Evolutionary conservation across 768 basidiomycete genomes (phyloP).

Genomic region (Lactifluus hygrophoroides): DNA sequence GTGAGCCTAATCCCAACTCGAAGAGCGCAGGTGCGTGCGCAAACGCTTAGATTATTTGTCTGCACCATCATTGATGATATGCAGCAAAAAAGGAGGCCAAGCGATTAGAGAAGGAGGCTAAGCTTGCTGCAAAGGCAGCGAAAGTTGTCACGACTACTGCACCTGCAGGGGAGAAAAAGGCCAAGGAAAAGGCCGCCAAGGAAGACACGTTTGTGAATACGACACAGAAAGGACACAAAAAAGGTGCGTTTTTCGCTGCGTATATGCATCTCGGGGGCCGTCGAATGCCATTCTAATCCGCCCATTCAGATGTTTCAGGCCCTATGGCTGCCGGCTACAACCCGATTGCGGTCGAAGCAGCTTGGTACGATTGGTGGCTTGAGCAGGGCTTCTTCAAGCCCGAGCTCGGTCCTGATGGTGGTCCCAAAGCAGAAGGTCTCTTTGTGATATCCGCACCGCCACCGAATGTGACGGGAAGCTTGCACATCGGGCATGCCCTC

Average conservation of each 20-base stretch:
- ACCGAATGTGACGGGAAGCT: conserved; percentile 91
- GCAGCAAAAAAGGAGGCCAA: conserved; percentile 87
- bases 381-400: conserved; percentile 88
- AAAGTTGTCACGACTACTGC: conserved; percentile 36
- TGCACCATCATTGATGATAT: not conserved
- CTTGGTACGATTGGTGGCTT: conserved; percentile 99
- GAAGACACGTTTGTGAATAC: conserved; percentile 78
- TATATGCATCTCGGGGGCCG: not conserved
- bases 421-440: conserved; percentile 40
- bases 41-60: not conserved
- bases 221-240: conserved; percentile 88
- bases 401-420: conserved; percentile 46
- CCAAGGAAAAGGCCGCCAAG: conserved; percentile 69
- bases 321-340: conserved; percentile 94
- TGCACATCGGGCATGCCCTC: conserved; percentile 94
- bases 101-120: conserved; percentile 69
- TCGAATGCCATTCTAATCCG: no score
- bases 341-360: conserved; percentile 86
- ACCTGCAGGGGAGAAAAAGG: conserved; percentile 53
- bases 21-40: conserved; percentile 34
- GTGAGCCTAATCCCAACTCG: conserved; percentile 23
- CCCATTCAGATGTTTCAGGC: conserved; percentile 64
- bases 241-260: conserved; percentile 45
- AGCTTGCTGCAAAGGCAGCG: conserved; percentile 56
- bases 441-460: conserved; percentile 79